Base-by-base conservation (phyloP, 768 basidiomycete genomes). In the Pluteus cervinus region DNA sequence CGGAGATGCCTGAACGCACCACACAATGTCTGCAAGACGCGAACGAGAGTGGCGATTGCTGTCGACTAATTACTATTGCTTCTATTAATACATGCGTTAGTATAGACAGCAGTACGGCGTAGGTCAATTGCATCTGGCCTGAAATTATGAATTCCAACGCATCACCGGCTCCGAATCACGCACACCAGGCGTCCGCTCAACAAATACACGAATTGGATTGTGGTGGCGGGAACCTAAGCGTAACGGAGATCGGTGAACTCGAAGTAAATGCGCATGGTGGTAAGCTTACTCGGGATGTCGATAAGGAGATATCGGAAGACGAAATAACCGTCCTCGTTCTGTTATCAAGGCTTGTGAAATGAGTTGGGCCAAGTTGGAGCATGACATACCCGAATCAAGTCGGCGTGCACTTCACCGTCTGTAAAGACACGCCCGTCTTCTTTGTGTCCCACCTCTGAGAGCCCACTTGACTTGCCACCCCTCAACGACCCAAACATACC, bases 361-460 rank as follows among this genome's bases (percentile, higher is more conserved):
- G 42, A 36, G 28, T 43, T 36, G 30, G 17, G 31, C 25, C 30
- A 31, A 41, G 38, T n/a, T 16, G 5, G 22, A 41, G 39, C 31
- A 39, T 17, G 11, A 63, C 75, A 41, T 57, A 86, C 86, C 68
- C 74, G 75, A 42, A 87, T 66, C 28, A 87, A 69, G 58, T 84
- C 79, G 7, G 77, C 87, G 56, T 89, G 87, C 7, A 85, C 83
- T 49, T 89, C 85, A 6, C 87, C 86, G 43, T 88, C 85, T 12
- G 70, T 78, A 60, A 71, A 85, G 12, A 61, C 50, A 15, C 62
- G 60, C 15, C 52, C 41, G 20, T 63, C 62, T 14, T 53, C 43
- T 10, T 40, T 47, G 5, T 61, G 40, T 36, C 62, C 64, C 25
- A 44, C 43, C n/a, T n/a, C n/a, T n/a, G n/a, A n/a, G n/a, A n/a